Evolutionary conservation across 1,139 yeast species (phyloP).

Genomic region (Protomyces gravidus): DNA sequence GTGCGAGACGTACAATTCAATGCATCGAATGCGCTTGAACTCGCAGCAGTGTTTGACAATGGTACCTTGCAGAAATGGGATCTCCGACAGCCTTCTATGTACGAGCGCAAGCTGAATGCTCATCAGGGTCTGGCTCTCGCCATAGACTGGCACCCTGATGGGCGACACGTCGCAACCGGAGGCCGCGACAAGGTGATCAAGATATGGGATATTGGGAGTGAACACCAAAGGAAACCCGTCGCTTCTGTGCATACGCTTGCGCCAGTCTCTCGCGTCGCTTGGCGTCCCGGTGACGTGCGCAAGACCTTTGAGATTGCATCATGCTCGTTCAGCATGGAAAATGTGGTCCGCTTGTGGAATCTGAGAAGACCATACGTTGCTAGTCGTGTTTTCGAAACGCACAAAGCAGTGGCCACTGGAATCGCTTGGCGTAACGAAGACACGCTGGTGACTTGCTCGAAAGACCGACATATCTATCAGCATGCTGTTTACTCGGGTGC

Average conservation of each 20-base stretch:
- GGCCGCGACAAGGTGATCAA: constrained; percentile 85
- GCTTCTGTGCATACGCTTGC: constrained; percentile 70
- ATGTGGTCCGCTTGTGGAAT: constrained; percentile 68
- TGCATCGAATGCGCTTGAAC: constrained; percentile 46
- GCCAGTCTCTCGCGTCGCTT: constrained; percentile 65
- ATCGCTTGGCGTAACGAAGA: constrained; percentile 50
- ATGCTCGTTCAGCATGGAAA: constrained; percentile 66
- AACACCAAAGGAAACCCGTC: constrained; percentile 56
- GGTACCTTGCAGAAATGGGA: constrained; percentile 88
- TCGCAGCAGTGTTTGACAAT: constrained; percentile 79
- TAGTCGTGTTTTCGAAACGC: constrained; percentile 56
- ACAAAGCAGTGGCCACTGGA: constrained; percentile 51
- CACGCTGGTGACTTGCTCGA: constrained; percentile 52
- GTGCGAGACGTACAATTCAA: constrained; percentile 45
- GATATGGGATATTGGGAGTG: constrained; percentile 63
- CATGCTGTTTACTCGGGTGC: constrained; percentile 55
- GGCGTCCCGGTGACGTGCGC: constrained; percentile 48
- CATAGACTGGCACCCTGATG: constrained; percentile 80
- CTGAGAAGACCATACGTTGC: constrained; percentile 73
- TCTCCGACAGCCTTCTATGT: constrained; percentile 48
- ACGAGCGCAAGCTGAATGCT: constrained; percentile 72
- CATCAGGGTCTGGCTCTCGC: constrained; percentile 90
- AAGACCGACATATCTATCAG: constrained; percentile 52
- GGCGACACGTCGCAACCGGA: constrained; percentile 80
- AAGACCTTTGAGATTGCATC: constrained; percentile 58